phyloP scores from a whole-genome alignment of 1,139 yeast species.

The Pichia sp. region DNA sequence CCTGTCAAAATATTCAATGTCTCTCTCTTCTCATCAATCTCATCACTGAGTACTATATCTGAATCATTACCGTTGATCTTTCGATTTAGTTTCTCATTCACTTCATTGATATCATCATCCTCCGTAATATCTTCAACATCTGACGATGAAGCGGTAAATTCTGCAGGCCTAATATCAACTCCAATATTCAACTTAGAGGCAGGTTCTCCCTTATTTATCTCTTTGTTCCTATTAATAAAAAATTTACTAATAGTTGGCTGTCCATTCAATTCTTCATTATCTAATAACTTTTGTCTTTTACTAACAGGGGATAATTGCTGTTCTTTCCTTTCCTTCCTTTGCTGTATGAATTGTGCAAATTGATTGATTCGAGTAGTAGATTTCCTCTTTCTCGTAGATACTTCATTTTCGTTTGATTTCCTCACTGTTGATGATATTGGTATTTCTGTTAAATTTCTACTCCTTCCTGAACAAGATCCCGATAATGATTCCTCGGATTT shows the following conservation, averaged over 20 bases:
- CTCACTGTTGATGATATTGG: too few species aligned
- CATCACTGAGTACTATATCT: slow-evolving; percentile 9
- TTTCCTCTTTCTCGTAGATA: slow-evolving; percentile 10
- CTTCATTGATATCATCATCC: slow-evolving; percentile 11
- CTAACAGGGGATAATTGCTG: slow-evolving; percentile 17
- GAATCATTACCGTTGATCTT: slow-evolving; percentile 3
- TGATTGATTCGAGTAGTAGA: slow-evolving; percentile 10
- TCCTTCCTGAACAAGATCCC: slow-evolving; percentile 2
- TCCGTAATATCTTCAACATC: slow-evolving; percentile 14
- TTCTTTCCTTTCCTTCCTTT: slow-evolving; percentile 1
- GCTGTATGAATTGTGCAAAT: slow-evolving; percentile 7
- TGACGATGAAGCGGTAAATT: slow-evolving; percentile 14
- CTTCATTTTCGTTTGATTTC: slow-evolving; percentile 2
- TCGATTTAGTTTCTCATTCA: slow-evolving; percentile 10
- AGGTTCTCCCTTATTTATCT: background rate
- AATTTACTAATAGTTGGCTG: slow-evolving; percentile 12
- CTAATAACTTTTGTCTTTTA: slow-evolving; percentile 23
- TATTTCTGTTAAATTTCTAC: slow-evolving; percentile 2
- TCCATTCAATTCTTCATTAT: slow-evolving; percentile 10
- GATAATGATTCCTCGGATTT: slow-evolving; percentile 1
- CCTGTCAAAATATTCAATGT: background rate
- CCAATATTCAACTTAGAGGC: background rate
- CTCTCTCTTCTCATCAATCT: slow-evolving; percentile 4
- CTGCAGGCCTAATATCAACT: slow-evolving; percentile 1
- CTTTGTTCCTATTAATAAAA: slow-evolving; percentile 10